Percentiles rank a stretch among this genome's conserved stretches.
These are phyloP conservation scores for Boletus insuetus DNA, from an alignment of 768 basidiomycete genomes.

Conservation along the genomic window DNA sequence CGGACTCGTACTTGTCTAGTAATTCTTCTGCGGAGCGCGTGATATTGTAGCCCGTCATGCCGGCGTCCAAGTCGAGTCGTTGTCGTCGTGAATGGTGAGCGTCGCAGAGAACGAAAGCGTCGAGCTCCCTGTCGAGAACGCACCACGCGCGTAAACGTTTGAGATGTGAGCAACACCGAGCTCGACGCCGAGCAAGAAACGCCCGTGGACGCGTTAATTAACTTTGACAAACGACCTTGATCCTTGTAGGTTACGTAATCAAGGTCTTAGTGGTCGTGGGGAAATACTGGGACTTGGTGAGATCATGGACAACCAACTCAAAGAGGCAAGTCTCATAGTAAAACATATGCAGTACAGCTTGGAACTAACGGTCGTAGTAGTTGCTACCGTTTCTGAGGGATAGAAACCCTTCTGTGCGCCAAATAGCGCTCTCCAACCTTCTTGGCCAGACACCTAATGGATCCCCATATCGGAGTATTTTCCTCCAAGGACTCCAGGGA, in stretches of 20 bases:
- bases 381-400: constrained; percentile 84
- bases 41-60: constrained; percentile 73
- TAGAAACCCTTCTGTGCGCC: constrained; percentile 82
- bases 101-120: background rate
- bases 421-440: constrained; percentile 82
- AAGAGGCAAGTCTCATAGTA: constrained; percentile 33
- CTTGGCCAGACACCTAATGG: constrained; percentile 74
- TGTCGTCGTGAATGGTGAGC: constrained; percentile 2
- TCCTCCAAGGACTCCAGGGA: constrained; percentile 59
- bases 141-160: background rate
- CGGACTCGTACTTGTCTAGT: constrained; percentile 51
- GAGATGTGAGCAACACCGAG: background rate
- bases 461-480: constrained; percentile 70
- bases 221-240: background rate
- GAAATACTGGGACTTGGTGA: constrained; percentile 7
- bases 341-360: background rate
- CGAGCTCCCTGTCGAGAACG: background rate
- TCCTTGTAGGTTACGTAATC: constrained; percentile 22
- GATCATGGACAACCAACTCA: constrained; percentile 38
- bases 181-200: background rate
- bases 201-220: constrained; percentile 22
- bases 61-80: constrained; percentile 18
- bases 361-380: constrained; percentile 37
- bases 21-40: constrained; percentile 62
- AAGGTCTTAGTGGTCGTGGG: constrained; percentile 15